A percentile compares a stretch with the other conserved stretches of the same genome.
These are phyloP conservation scores for Myxozyma monticola DNA, from an alignment of 805 yeast genomes.

Conservation along the genomic window DNA sequence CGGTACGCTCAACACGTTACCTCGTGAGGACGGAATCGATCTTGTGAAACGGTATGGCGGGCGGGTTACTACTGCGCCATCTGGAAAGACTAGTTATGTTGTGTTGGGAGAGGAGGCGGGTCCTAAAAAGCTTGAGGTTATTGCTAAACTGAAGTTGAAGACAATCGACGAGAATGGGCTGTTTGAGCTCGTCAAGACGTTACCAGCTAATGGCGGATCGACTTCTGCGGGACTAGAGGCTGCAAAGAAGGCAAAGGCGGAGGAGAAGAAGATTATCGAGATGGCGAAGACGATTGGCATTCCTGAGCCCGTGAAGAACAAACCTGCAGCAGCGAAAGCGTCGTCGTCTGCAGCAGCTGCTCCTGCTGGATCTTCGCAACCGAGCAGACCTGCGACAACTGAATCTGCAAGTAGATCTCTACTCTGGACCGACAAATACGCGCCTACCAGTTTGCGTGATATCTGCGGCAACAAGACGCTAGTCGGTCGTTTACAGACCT, in stretches of 20 bases:
- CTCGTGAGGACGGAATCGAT: conserved; percentile 71
- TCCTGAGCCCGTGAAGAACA: conserved; percentile 9
- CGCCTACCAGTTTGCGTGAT: conserved; percentile 73
- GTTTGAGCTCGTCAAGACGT: conserved; percentile 62
- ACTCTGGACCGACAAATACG: conserved; percentile 91
- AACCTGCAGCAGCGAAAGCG: background rate
- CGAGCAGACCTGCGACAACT: background rate
- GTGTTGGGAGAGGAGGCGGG: conserved; percentile 97
- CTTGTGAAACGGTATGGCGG: conserved; percentile 89
- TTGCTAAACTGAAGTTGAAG: conserved; percentile 69
- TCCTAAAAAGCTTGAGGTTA: conserved; percentile 85
- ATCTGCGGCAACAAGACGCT: conserved; percentile 89
- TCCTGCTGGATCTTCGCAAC: background rate
- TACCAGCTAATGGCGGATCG: conserved; percentile 92
- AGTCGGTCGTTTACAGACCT: conserved; percentile 61
- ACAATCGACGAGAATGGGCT: conserved; percentile 89
- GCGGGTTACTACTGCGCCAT: conserved; percentile 57
- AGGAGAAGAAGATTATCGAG: conserved; percentile 59
- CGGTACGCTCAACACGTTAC: conserved; percentile 77
- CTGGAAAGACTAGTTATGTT: conserved; percentile 81
- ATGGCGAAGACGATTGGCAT: conserved; percentile 49
- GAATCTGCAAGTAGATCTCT: conserved; percentile 31
- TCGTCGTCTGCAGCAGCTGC: background rate
- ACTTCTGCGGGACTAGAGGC: conserved; percentile 79
- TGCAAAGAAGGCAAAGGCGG: conserved; percentile 63